Conservation (phyloP, 2,329 filamentous ascomycete species). For the Talaromyces sp. region DNA sequence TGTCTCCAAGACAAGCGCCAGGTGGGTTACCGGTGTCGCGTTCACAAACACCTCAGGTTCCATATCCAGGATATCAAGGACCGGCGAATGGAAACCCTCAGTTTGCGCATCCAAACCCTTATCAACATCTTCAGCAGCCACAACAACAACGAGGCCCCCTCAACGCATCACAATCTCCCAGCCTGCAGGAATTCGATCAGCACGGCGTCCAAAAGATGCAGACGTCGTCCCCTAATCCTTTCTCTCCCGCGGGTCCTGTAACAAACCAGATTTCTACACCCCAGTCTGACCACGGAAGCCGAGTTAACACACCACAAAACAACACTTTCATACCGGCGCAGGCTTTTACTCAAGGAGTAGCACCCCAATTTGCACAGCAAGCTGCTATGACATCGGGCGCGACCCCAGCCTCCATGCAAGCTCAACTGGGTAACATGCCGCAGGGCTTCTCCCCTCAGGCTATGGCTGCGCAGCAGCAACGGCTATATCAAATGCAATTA, state of each 20-base stretch:
- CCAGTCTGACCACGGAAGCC: slow-evolving; percentile 65
- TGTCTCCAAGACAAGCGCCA: slow-evolving; percentile 71
- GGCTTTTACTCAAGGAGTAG: slow-evolving; percentile 36
- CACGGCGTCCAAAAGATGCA: slow-evolving; percentile 74
- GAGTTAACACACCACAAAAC: slow-evolving; percentile 65
- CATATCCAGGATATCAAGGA: slow-evolving; percentile 65
- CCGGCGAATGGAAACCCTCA: slow-evolving; percentile 58
- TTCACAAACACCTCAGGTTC: slow-evolving; percentile 81
- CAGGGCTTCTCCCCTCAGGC: slow-evolving; percentile 51
- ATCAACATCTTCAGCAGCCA: slow-evolving; percentile 64
- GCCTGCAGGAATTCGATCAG: slow-evolving; percentile 67
- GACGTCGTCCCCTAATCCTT: slow-evolving; percentile 87
- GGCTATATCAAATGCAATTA: slow-evolving; percentile 75
- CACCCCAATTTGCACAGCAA: slow-evolving; percentile 39
- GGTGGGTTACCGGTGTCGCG: slow-evolving; percentile 74
- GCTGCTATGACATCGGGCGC: slow-evolving; percentile 37
- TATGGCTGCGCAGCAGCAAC: slow-evolving; percentile 65
- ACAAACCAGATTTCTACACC: slow-evolving; percentile 68
- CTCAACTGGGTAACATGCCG: slow-evolving; percentile 48
- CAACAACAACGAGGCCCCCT: slow-evolving; percentile 67
- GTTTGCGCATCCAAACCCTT: slow-evolving; percentile 57
- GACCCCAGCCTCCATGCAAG: slow-evolving; percentile 40
- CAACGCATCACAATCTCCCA: slow-evolving; percentile 86
- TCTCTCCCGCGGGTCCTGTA: slow-evolving; percentile 70
- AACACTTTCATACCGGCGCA: slow-evolving; percentile 59